Base-by-base conservation (phyloP, 1,284 basidiomycete genomes). In the Polyporus tsugae region DNA sequence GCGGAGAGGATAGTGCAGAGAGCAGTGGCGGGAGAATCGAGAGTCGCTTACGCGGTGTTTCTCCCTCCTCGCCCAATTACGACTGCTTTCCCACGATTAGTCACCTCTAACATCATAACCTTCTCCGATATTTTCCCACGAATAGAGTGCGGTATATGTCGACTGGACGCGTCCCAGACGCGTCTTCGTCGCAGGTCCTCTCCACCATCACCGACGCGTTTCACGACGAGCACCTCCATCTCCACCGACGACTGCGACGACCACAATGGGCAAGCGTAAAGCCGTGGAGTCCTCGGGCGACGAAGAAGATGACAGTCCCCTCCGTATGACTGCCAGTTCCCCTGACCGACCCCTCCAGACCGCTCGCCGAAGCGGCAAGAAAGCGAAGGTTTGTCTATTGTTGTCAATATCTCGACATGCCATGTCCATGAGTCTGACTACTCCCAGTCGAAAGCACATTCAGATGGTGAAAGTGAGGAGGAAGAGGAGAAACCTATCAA, bases 181-280 rank as follows among this genome's bases (percentile, higher is more conserved):
- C 57, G 57, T 59, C 38, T 38, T 38, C n/a, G 35, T 36, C 46
- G 46, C 46, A 22, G 10, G 22, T 13, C 9, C 46, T 10, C 46
- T 25, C 46, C 46, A 49, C 13, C 42, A 41, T 17, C 19, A n/a
- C n/a, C 64, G 63, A 71, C 73, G 72, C 72, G 72, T 71, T 65
- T 64, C 67, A 55, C 66, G 64, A 64, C 72, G 66, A 64, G 62
- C 52, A 55, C n/a, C 60, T 35, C 53, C 25, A 5, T 36, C 61
- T 49, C 33, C 33, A 38, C 5, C 35, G 29, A 19, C 46, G 6
- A 64, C 10, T 15, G 52, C 69, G 62, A 15, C 38, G 13, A 64
- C 44, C 19, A 72, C 52, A 46, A 84, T 84, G 82, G 74, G 69
- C 5, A 84, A 83, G 70, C 77, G 84, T 73, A 84, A 81, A 70